Evolutionary conservation across 2,329 filamentous ascomycete genomes (phyloP).

Genomic region (Calonectria pseudoreteaudii): DNA sequence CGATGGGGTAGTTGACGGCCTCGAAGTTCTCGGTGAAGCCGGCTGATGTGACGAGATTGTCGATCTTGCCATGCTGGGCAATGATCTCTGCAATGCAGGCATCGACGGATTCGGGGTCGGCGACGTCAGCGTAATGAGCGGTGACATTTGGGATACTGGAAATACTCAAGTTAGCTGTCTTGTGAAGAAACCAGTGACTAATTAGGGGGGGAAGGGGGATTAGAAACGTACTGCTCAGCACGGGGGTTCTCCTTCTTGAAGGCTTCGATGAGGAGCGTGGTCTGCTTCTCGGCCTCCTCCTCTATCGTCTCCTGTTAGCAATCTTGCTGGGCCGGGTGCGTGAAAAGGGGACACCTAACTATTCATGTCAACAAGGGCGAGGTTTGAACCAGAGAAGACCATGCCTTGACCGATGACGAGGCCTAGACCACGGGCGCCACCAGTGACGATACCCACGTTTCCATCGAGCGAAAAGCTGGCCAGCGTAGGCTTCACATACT

Average conservation of each 20-base stretch:
- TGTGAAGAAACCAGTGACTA: no score
- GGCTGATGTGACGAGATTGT: constrained; percentile 94
- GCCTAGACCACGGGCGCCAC: constrained; percentile 88
- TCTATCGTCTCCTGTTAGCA: constrained; percentile 60
- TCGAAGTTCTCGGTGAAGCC: constrained; percentile 97
- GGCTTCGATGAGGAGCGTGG: constrained; percentile 76
- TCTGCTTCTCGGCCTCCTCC: constrained; percentile 85
- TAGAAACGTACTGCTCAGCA: constrained; percentile 67
- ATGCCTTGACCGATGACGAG: constrained; percentile 94
- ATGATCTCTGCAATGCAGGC: constrained; percentile 73
- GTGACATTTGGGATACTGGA: constrained; percentile 82
- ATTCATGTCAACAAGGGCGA: constrained; percentile 95
- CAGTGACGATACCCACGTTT: constrained; percentile 87
- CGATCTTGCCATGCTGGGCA: constrained; percentile 79
- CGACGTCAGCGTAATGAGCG: constrained; percentile 90
- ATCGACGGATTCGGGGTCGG: constrained; percentile 82
- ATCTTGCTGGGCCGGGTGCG: not conserved
- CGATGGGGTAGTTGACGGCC: constrained; percentile 89
- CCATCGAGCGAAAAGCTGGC: constrained; percentile 88
- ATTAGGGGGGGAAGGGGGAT: not conserved
- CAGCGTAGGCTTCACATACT: constrained; percentile 87
- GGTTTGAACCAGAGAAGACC: constrained; percentile 86
- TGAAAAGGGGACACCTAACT: constrained; percentile 64
- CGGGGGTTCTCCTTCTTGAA: constrained; percentile 86
- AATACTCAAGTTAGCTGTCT: constrained; percentile 8